phyloP scores from a whole-genome alignment of 2,329 filamentous ascomycete species.

The Aspergillus tubingensis region DNA sequence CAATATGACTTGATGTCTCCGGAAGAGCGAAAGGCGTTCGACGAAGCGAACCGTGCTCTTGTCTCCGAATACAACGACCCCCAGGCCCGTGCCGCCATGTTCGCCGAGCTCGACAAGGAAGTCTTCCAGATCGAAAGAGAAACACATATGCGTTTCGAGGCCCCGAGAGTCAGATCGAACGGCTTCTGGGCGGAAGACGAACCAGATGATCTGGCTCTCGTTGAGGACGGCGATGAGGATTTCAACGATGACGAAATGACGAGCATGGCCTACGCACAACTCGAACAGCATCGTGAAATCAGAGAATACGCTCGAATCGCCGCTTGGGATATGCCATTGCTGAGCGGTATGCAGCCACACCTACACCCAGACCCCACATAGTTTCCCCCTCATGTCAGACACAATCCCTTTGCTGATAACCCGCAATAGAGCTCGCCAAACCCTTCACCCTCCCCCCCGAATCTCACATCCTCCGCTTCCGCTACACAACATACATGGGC shows the following conservation, averaged over 20 bases:
- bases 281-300: constrained; percentile 85
- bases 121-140: constrained; percentile 36
- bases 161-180: constrained; percentile 23
- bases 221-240: constrained; percentile 58
- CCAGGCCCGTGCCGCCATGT: constrained; percentile 27
- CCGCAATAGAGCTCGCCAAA: constrained; percentile 71
- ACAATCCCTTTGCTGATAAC: background rate
- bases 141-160: constrained; percentile 32
- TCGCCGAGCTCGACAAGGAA: constrained; percentile 36
- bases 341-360: constrained; percentile 68
- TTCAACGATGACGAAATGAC: constrained; percentile 79
- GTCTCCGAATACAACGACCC: constrained; percentile 43
- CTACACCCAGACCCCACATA: constrained; percentile 13
- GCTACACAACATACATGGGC: constrained; percentile 95
- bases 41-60: constrained; percentile 37
- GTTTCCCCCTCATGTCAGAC: background rate
- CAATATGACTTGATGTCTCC: constrained; percentile 44
- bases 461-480: constrained; percentile 77
- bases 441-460: constrained; percentile 72
- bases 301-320: constrained; percentile 83
- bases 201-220: constrained; percentile 45
- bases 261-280: constrained; percentile 77
- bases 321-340: constrained; percentile 93
- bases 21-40: constrained; percentile 39
- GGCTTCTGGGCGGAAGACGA: constrained; percentile 51